These are phyloP conservation scores for Ogataea henricii DNA, from an alignment of 805 yeast species.

Conservation along the genomic window DNA sequence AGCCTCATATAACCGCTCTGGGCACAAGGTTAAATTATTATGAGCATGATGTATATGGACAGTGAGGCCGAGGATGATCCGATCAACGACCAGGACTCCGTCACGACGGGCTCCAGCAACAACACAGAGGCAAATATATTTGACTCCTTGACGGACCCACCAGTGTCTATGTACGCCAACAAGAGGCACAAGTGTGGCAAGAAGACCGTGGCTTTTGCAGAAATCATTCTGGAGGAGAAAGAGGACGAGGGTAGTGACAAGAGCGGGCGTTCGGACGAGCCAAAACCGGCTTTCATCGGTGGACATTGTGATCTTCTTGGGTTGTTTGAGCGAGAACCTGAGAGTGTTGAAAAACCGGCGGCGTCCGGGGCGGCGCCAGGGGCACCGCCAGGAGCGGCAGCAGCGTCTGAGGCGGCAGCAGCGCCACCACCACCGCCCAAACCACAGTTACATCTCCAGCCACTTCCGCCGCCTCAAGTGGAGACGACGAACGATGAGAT, in stretches of 20 bases:
- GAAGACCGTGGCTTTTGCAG: slow-evolving; percentile 16
- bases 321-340: slow-evolving; percentile 1
- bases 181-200: slow-evolving; percentile 8
- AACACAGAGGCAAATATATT: slow-evolving; percentile 13
- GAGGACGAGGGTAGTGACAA: background rate
- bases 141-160: slow-evolving; percentile 19
- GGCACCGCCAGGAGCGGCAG: no score
- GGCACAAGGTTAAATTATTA: background rate
- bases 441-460: background rate
- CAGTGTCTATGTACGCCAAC: slow-evolving; percentile 15
- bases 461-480: background rate
- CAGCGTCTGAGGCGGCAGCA: no score
- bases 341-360: background rate
- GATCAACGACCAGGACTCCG: slow-evolving; percentile 20
- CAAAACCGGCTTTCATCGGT: background rate
- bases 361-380: no score
- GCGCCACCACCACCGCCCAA: background rate
- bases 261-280: background rate
- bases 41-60: slow-evolving; percentile 6
- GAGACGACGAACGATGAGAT: background rate
- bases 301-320: background rate
- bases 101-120: slow-evolving; percentile 11
- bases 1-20: slow-evolving; percentile 1
- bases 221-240: slow-evolving; percentile 4
- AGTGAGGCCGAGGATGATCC: slow-evolving; percentile 16